phyloP scores from a whole-genome alignment of 352 stramenopile species.

The Phytophthora citricola region DNA sequence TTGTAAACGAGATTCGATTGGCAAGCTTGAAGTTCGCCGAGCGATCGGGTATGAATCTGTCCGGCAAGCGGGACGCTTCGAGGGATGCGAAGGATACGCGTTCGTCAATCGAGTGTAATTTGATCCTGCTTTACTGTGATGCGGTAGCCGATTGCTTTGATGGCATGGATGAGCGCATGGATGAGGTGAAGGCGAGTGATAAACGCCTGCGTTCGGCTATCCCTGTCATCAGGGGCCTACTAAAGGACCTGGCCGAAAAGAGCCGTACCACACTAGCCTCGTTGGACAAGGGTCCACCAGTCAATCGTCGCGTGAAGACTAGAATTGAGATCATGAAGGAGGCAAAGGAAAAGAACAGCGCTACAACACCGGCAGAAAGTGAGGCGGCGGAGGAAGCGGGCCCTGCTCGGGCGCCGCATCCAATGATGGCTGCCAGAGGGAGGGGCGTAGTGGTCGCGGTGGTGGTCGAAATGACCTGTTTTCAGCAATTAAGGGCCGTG shows the following conservation, averaged over 20 bases:
- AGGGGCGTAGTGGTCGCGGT: slow-evolving; percentile 35
- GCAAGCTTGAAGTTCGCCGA: slow-evolving; percentile 83
- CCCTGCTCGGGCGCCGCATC: slow-evolving; percentile 46
- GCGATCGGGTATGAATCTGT: slow-evolving; percentile 87
- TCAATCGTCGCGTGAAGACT: slow-evolving; percentile 69
- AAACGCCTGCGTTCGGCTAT: slow-evolving; percentile 82
- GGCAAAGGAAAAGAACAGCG: slow-evolving; percentile 83
- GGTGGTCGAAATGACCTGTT: slow-evolving; percentile 62
- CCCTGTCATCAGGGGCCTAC: slow-evolving; percentile 58
- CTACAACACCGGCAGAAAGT: slow-evolving; percentile 45
- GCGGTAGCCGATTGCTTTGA: slow-evolving; percentile 75
- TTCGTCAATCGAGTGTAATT: slow-evolving; percentile 74
- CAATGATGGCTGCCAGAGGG: slow-evolving; percentile 54
- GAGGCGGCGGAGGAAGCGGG: slow-evolving; percentile 40
- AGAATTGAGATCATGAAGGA: slow-evolving; percentile 85
- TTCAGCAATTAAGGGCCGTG: slow-evolving; percentile 58
- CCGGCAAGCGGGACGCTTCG: slow-evolving; percentile 77
- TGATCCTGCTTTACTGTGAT: slow-evolving; percentile 71
- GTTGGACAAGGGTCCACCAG: slow-evolving; percentile 69
- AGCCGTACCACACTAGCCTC: slow-evolving; percentile 56
- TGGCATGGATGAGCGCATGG: slow-evolving; percentile 84
- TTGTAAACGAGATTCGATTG: slow-evolving; percentile 86
- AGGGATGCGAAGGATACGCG: slow-evolving; percentile 77
- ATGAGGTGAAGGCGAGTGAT: slow-evolving; percentile 83
- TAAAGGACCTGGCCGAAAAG: slow-evolving; percentile 75